Base-by-base conservation (phyloP, 2,329 filamentous ascomycete species). In the Parastagonospora nodorum region DNA sequence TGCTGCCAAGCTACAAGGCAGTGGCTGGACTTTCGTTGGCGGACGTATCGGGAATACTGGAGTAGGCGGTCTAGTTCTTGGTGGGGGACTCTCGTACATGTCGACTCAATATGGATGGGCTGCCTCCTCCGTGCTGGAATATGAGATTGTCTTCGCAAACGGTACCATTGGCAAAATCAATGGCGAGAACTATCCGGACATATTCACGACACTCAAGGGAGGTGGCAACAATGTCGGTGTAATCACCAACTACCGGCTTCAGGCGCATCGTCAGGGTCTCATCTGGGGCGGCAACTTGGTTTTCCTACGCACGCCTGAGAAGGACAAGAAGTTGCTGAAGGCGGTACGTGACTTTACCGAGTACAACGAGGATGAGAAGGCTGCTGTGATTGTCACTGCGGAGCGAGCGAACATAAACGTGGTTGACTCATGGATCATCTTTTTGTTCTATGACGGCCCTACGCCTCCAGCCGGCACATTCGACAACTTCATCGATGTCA, bases 271-370 rank as follows among this genome's bases (percentile, higher is more conserved):
- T 4, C 61, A 66, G 38, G 63, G 57, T 27, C 48, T 63, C 36
- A 56, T 80, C 42, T 81, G 79, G 79, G 78, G 77, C 42, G 79
- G 78, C n/a, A 75, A 76, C 60, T 71, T 76, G 28, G 56, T 80
- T 39, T 78, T 74, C 59, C 48, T 78, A 65, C 64, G 65, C 55
- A 39, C 58, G 57, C 40, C 70, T 69, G 60, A 65, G 72, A 59
- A 74, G 33, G 64, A 75, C 5, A 61, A 72, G 5, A 61, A 69
- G 4, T 44, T 86, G 1, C 71, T 84, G 10, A 67, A 69, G 2
- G 81, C 80, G 1, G 69, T 81, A 3, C 76, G 78, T 16, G 79
- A 84, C 65, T 85, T 85, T 58, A 83, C 82, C 5, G 76, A 80
- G 57, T 67, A 68, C 51, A 75, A 86, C 66, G 83, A 84, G 61